Percentiles rank a stretch among this genome's conserved stretches.
Conservation (phyloP, 106 monocot genomes). For the Xerophyta viscosa region DNA sequence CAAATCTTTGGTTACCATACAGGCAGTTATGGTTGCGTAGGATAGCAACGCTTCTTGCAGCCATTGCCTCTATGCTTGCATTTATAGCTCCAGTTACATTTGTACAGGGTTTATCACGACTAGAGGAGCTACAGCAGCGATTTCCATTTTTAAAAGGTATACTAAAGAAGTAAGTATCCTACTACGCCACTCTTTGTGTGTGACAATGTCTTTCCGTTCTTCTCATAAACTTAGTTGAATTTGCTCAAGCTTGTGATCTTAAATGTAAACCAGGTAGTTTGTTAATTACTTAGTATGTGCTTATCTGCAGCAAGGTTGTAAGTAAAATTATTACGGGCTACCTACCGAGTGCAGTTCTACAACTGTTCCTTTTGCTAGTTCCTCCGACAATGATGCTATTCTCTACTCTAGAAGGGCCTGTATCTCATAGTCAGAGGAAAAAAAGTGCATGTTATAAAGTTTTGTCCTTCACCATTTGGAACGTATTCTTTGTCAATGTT, state of each 20-base stretch:
- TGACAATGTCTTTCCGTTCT: too few species aligned
- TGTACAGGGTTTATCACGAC: slow-evolving; percentile 78
- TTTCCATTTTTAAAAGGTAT: slow-evolving; percentile 72
- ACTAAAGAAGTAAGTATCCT: slow-evolving; percentile 66
- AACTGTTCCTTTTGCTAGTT: slow-evolving; percentile 57
- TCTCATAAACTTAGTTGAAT: not conserved
- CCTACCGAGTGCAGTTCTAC: slow-evolving; percentile 80
- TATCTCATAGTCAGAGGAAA: slow-evolving; percentile 76
- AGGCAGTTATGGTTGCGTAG: slow-evolving; percentile 81
- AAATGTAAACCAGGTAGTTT: too few species aligned
- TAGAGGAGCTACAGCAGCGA: slow-evolving; percentile 62
- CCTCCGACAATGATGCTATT: slow-evolving; percentile 90
- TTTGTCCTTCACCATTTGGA: slow-evolving; percentile 88
- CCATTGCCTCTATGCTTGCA: slow-evolving; percentile 69
- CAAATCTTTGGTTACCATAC: slow-evolving; percentile 94
- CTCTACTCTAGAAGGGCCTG: slow-evolving; percentile 73
- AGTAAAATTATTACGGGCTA: slow-evolving; percentile 85
- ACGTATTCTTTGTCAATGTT: slow-evolving; percentile 93
- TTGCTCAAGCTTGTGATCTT: not conserved
- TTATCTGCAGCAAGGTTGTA: slow-evolving; percentile 43
- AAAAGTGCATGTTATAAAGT: slow-evolving; percentile 85
- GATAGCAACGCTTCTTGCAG: slow-evolving; percentile 61
- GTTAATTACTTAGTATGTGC: not conserved
- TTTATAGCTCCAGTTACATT: slow-evolving; percentile 83
- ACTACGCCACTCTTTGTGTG: too few species aligned